phyloP scores from a whole-genome alignment of 768 basidiomycete species.

The Hypholoma fasciculare region DNA sequence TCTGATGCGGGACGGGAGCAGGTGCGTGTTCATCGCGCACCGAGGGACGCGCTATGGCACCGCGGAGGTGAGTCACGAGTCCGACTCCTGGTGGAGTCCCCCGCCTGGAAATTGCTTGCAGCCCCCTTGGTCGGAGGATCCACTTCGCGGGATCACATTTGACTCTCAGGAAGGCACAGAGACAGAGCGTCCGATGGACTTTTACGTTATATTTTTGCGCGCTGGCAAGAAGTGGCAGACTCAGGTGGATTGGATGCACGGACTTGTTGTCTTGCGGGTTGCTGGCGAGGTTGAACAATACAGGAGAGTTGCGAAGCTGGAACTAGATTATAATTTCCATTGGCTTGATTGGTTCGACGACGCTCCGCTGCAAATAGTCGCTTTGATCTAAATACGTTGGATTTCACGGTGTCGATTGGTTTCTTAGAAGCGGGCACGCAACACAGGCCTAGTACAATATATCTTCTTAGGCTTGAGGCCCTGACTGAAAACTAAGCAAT shows the following conservation, averaged over 20 bases:
- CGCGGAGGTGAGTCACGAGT: too few relatives aligned
- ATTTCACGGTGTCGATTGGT: too few relatives aligned
- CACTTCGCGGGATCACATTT: not conserved
- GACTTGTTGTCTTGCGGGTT: slow-evolving; percentile 3
- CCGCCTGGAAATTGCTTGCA: slow-evolving; percentile 1
- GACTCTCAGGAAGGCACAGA: slow-evolving; percentile 5
- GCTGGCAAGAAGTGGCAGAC: slow-evolving; percentile 3
- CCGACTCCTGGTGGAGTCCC: not conserved
- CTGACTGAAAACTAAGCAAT: too few relatives aligned
- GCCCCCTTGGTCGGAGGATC: not conserved
- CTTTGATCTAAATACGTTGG: too few relatives aligned
- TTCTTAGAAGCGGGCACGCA: too few relatives aligned
- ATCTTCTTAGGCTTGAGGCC: too few relatives aligned
- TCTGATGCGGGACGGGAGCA: not conserved
- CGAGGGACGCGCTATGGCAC: not conserved
- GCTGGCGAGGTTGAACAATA: not conserved
- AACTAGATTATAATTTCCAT: slow-evolving; percentile 7
- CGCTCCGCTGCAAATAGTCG: not conserved
- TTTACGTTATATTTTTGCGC: slow-evolving; percentile 4
- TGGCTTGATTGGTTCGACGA: slow-evolving; percentile 11
- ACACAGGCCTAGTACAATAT: too few relatives aligned
- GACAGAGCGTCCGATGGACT: not conserved
- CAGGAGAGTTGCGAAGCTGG: slow-evolving; percentile 3
- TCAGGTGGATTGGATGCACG: slow-evolving; percentile 9
- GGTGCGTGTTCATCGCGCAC: not conserved